phyloP scores from a whole-genome alignment of 73 alveolate species.

The Stentor coeruleus region DNA sequence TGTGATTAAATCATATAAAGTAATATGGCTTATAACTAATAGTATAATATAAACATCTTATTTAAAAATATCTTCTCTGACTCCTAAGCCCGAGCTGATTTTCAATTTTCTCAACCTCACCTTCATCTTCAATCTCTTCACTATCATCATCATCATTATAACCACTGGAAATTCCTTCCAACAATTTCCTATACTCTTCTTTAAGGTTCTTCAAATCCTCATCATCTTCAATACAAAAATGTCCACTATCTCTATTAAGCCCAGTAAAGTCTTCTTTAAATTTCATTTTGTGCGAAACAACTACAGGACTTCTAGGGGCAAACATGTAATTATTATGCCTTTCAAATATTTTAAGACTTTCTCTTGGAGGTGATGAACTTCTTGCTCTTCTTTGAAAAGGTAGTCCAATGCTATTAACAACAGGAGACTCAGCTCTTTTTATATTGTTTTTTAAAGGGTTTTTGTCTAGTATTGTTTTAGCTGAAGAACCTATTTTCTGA shows the following conservation, averaged over 20 bases:
- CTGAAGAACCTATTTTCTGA: not conserved
- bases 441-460: not conserved
- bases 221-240: not conserved
- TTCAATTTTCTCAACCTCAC: constrained; percentile 9
- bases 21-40: too few species aligned
- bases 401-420: not conserved
- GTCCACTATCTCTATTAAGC: not conserved
- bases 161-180: not conserved
- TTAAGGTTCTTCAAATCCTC: constrained; percentile 12
- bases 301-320: constrained; percentile 11
- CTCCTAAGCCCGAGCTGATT: not conserved
- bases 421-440: not conserved
- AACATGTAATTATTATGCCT: not conserved
- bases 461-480: not conserved
- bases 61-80: not conserved
- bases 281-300: not conserved
- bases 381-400: constrained; percentile 20
- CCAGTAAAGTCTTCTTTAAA: constrained; percentile 18
- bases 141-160: not conserved
- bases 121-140: constrained; percentile 18
- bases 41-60: too few species aligned
- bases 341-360: not conserved
- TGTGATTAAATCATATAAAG: too few species aligned
- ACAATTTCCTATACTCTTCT: constrained; percentile 8
- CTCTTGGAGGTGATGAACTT: constrained; percentile 26